Evolutionary conservation across 306 rosid species (phyloP).

Genomic region (Citrullus colocynthis): DNA sequence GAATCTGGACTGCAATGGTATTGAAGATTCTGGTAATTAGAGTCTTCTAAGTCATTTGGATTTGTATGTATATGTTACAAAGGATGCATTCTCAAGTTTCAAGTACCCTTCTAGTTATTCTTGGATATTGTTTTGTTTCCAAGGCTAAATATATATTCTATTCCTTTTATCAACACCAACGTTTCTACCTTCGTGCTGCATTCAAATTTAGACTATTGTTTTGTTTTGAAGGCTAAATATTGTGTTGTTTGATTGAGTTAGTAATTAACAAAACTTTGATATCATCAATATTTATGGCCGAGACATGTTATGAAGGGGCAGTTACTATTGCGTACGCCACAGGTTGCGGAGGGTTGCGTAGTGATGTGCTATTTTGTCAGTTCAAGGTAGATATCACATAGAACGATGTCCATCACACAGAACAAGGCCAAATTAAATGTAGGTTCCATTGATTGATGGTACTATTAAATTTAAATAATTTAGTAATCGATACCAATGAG

Average conservation of each 20-base stretch:
- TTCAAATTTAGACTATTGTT: too few relatives aligned
- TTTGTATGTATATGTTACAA: neutral
- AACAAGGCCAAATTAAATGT: neutral
- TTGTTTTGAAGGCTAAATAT: too few relatives aligned
- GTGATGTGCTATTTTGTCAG: neutral
- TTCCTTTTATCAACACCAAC: too few relatives aligned
- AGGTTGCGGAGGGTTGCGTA: neutral
- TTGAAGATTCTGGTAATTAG: neutral
- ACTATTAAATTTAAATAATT: too few relatives aligned
- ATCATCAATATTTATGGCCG: neutral
- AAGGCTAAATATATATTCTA: neutral
- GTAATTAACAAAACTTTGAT: neutral
- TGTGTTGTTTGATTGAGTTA: too few relatives aligned
- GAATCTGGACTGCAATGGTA: neutral
- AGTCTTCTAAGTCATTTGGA: neutral
- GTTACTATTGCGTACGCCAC: neutral
- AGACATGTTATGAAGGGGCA: neutral
- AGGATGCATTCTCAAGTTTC: neutral
- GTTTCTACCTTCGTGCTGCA: too few relatives aligned
- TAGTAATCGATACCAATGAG: neutral
- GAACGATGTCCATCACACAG: neutral
- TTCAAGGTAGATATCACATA: neutral
- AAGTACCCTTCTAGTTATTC: neutral
- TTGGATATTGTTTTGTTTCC: neutral
- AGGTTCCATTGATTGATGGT: neutral